These are phyloP conservation scores for Amyloporia xantha DNA, from an alignment of 768 basidiomycete species.

Conservation along the genomic window DNA sequence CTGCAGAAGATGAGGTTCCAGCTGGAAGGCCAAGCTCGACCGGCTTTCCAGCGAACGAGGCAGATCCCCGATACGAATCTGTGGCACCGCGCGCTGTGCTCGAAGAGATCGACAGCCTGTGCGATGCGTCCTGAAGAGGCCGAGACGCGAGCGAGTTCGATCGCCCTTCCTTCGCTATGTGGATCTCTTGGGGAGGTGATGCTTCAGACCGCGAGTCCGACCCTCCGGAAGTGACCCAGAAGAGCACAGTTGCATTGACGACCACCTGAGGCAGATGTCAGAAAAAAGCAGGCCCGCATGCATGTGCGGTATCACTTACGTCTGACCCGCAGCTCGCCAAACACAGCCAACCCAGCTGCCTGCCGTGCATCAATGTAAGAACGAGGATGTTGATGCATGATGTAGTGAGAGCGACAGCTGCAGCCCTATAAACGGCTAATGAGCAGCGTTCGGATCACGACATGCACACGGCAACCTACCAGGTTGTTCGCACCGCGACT, in stretches of 20 bases:
- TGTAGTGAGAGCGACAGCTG: slow-evolving; percentile 40
- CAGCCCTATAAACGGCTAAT: slow-evolving; percentile 28
- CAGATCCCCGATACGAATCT: too few species aligned
- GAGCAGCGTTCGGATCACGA: not conserved
- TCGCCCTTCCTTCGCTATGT: too few species aligned
- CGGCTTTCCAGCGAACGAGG: too few species aligned
- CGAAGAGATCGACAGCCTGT: too few species aligned
- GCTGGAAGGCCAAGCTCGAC: too few species aligned
- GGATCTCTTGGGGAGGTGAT: not conserved
- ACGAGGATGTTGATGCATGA: slow-evolving; percentile 43
- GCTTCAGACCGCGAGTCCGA: not conserved
- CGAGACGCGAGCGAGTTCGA: too few species aligned
- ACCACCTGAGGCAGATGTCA: slow-evolving; percentile 29
- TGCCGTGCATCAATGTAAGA: slow-evolving; percentile 39
- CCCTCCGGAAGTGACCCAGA: slow-evolving; percentile 35
- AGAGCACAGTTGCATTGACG: slow-evolving; percentile 40
- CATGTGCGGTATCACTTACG: slow-evolving; percentile 14
- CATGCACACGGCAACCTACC: slow-evolving; percentile 24
- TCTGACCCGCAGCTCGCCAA: slow-evolving; percentile 35
- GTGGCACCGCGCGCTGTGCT: too few species aligned
- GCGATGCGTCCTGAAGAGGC: too few species aligned
- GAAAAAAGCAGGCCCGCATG: not conserved
- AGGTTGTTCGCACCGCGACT: slow-evolving; percentile 36
- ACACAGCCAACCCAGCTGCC: slow-evolving; percentile 43
- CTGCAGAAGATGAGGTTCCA: too few species aligned